Evolutionary conservation across 116 monocot species (phyloP).

Genomic region (Phalaenopsis hybrid): DNA sequence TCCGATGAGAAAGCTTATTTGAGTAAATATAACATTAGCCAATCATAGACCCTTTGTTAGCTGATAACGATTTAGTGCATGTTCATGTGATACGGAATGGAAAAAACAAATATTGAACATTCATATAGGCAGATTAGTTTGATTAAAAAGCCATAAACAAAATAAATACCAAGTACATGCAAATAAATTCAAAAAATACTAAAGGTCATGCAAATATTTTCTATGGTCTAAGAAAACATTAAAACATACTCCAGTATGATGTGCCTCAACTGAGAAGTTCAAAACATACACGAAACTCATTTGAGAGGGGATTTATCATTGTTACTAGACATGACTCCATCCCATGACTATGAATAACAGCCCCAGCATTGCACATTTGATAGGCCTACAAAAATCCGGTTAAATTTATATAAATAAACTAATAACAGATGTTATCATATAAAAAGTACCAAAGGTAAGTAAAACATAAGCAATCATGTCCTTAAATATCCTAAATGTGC

Average conservation of each 20-base stretch:
- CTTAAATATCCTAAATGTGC: not conserved
- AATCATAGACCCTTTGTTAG: not conserved
- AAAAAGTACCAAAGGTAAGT: not conserved
- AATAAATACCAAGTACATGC: too few relatives aligned
- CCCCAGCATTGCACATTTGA: constrained; percentile 83
- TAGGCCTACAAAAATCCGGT: constrained; percentile 51
- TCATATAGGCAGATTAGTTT: not conserved
- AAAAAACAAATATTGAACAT: not conserved
- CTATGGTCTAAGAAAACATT: not conserved
- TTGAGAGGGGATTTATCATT: constrained; percentile 73
- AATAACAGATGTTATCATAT: not conserved
- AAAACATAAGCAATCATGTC: not conserved
- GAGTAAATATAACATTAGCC: not conserved
- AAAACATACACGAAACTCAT: constrained; percentile 73
- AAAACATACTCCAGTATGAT: not conserved
- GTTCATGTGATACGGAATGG: not conserved
- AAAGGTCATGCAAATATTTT: not conserved
- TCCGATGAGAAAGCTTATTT: not conserved
- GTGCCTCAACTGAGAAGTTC: not conserved
- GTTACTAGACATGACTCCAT: constrained; percentile 88
- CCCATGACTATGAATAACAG: constrained; percentile 97
- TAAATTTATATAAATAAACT: not conserved
- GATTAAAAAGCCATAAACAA: not conserved
- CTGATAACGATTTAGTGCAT: not conserved
- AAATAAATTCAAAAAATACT: too few relatives aligned